Evolutionary conservation across 306 rosid species (phyloP), one percentile per base, ranked within the genome.

Genomic region (Rosa chinensis): DNA sequence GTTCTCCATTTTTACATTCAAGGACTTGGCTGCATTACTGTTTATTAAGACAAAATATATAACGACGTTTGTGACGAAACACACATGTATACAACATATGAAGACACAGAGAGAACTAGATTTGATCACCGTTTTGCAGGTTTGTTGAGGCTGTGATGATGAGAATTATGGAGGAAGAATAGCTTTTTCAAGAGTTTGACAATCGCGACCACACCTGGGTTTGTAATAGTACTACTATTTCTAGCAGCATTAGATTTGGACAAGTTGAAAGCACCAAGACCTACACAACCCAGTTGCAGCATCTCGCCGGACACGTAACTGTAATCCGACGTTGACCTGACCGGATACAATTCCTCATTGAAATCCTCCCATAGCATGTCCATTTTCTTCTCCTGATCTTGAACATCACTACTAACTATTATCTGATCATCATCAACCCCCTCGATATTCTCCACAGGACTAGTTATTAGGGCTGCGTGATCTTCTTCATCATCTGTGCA

Each of bases 351-450:
- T 73, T 73, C 48, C 16, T 73, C 64, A 3, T 73, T 73, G 77
- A 52, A 52, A 53, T 73, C 66, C 47, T 73, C 77, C 77, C 77
- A 52, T 0, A 73, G 77, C 48, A 73, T 35, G 77, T 73, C 77
- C 77, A 73, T 73, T 17, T 53, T 66, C 25, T 66, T 25, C 28
- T 52, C 44, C 42, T 50, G 14, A 18, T 50, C 77, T 13, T 25
- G 58, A 69, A 2, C 17, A n/a, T 12, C 20, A 10, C 13, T 23
- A 23, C 6, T 1, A 21, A 23, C 35, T 59, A 59, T 23, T 23
- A 59, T 59, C 37, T 23, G 37, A 59, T 59, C 66, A 59, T 59
- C 66, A 59, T 23, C 66, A 21, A 23, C 66, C 16, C 17, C 59
- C 8, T 48, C 17, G 16, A 73, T 25, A 32, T 1, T 2, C 35